Evolutionary conservation across 305 asterid species (phyloP).

Genomic region (Andrographis paniculata): DNA sequence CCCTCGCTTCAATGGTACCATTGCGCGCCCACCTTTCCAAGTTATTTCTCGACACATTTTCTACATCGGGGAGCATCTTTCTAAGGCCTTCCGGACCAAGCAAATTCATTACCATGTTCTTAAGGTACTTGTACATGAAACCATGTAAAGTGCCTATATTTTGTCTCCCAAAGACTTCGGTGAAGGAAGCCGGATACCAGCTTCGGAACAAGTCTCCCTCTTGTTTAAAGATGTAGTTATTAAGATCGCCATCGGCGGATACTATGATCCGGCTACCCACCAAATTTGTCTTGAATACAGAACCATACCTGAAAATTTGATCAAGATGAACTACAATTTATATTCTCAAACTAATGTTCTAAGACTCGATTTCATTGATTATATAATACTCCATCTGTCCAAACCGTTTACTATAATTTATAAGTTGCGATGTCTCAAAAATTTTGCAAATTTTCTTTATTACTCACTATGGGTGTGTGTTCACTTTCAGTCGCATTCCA

Average conservation of each 20-base stretch:
- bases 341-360: too few species aligned
- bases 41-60: conserved; percentile 29
- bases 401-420: too few species aligned
- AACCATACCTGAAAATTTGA: conserved; percentile 44
- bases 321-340: too few species aligned
- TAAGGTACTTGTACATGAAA: conserved; percentile 74
- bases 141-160: conserved; percentile 76
- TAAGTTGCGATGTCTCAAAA: too few species aligned
- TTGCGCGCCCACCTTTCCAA: conserved; percentile 47
- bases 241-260: conserved; percentile 71
- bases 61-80: conserved; percentile 65
- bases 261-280: conserved; percentile 61
- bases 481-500: too few species aligned
- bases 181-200: conserved; percentile 84
- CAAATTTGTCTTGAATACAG: conserved; percentile 56
- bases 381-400: too few species aligned
- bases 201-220: conserved; percentile 70
- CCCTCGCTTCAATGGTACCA: conserved; percentile 44
- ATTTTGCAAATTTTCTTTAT: too few species aligned
- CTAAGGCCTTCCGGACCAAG: conserved; percentile 67
- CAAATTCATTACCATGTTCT: conserved; percentile 69
- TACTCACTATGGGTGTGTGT: too few species aligned
- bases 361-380: too few species aligned
- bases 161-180: conserved; percentile 67
- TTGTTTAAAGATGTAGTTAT: conserved; percentile 66